These are phyloP conservation scores for Flaveria ramosissima DNA, from an alignment of 129 eudicot genomes.

Conservation along the genomic window DNA sequence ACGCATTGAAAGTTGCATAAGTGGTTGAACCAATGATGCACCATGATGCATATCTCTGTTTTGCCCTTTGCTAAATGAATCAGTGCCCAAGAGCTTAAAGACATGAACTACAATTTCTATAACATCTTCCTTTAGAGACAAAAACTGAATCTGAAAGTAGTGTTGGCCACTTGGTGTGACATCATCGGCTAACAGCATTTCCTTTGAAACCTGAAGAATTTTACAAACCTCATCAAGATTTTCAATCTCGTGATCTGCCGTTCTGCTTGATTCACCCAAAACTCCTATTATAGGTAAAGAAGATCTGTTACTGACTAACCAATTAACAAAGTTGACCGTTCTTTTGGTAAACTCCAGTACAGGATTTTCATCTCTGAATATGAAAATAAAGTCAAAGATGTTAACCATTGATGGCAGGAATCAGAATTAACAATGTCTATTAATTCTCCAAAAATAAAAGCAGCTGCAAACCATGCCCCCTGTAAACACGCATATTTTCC, in stretches of 20 bases:
- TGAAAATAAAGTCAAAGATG: slow-evolving; percentile 59
- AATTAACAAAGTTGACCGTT: slow-evolving; percentile 33
- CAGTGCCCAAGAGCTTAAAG: slow-evolving; percentile 42
- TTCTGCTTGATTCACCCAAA: slow-evolving; percentile 25
- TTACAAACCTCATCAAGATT: slow-evolving; percentile 46
- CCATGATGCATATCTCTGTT: slow-evolving; percentile 18
- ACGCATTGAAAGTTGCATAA: slow-evolving; percentile 43
- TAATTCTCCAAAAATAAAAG: slow-evolving; percentile 61
- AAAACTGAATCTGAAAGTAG: slow-evolving; percentile 67
- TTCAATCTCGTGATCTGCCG: slow-evolving; percentile 27
- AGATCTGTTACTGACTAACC: slow-evolving; percentile 33
- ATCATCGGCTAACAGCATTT: slow-evolving; percentile 39
- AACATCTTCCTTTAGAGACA: slow-evolving; percentile 54
- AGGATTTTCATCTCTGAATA: slow-evolving; percentile 57
- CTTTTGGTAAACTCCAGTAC: slow-evolving; percentile 36
- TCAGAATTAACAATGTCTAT: slow-evolving; percentile 44
- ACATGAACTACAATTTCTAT: slow-evolving; percentile 50
- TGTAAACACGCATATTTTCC: slow-evolving; percentile 71
- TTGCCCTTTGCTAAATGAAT: slow-evolving; percentile 24
- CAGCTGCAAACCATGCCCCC: slow-evolving; percentile 81
- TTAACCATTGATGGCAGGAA: slow-evolving; percentile 60
- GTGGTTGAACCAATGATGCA: slow-evolving; percentile 36
- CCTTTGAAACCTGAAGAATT: slow-evolving; percentile 49
- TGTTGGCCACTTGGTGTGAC: slow-evolving; percentile 29
- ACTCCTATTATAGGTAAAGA: slow-evolving; percentile 26